Evolutionary conservation across 352 stramenopile species (phyloP).

Genomic region (Pythium vanterpoolii): DNA sequence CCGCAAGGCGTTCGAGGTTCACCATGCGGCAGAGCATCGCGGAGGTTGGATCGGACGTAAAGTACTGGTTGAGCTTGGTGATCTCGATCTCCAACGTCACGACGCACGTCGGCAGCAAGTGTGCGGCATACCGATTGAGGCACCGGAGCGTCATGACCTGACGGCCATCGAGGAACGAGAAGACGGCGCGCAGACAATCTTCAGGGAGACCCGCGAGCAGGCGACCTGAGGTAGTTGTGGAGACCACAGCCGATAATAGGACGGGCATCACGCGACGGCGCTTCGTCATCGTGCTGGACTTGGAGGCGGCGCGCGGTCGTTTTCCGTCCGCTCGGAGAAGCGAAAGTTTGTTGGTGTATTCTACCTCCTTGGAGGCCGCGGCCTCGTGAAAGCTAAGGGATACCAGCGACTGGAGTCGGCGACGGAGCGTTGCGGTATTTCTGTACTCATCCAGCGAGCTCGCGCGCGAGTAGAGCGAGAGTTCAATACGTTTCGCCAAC

Average conservation of each 20-base stretch:
- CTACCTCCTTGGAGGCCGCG: conserved; percentile 48
- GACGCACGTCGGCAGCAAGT: conserved; percentile 57
- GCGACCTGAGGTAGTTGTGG: conserved; percentile 2
- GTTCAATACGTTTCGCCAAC: conserved; percentile 80
- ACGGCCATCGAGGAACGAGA: conserved; percentile 54
- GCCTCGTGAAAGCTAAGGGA: conserved; percentile 86
- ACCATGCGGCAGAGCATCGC: conserved; percentile 47
- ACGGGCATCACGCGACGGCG: conserved; percentile 31
- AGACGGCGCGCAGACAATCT: conserved; percentile 63
- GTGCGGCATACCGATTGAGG: conserved; percentile 60
- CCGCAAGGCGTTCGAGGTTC: conserved; percentile 55
- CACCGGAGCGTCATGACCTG: conserved; percentile 54
- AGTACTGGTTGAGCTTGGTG: conserved; percentile 33
- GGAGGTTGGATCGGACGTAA: conserved; percentile 45
- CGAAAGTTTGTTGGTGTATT: conserved; percentile 20
- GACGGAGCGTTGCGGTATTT: conserved; percentile 76
- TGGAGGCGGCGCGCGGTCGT: conserved; percentile 27
- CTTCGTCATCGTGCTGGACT: conserved; percentile 21
- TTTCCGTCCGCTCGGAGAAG: conserved; percentile 34
- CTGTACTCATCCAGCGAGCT: conserved; percentile 84
- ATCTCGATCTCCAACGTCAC: conserved; percentile 51
- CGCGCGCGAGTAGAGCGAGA: conserved; percentile 80
- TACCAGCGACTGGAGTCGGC: conserved; percentile 78
- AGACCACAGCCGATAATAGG: not conserved
- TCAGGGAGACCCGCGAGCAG: conserved; percentile 29